Evolutionary conservation across 441 rosid genomes (phyloP), one percentile per base, ranked within the genome.

Genomic region (Flueggea neowawraea): DNA sequence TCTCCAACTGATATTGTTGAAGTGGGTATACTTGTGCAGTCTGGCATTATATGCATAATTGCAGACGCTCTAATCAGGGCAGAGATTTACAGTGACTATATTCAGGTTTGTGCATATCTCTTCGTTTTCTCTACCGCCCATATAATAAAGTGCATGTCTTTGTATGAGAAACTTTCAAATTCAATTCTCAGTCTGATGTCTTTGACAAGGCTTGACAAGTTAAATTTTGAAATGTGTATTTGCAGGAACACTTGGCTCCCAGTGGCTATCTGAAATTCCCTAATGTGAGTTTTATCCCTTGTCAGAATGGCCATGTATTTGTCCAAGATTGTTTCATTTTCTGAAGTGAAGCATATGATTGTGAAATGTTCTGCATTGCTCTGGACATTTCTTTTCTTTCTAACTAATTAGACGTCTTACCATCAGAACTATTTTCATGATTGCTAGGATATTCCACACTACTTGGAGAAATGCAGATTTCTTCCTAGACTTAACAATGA

Each of bases 401-500:
- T 22, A 2, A 22, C 2, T 22, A 22, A 22, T 22, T 22, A 22
- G 28, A 22, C n/a, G n/a, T n/a, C 28, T 22, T 22, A 22, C 28
- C 28, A 22, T 22, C 28, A 22, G 28, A 22, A 22, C 28, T 59
- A 4, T 43, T 47, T 58, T 62, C 59, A 57, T 62, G n/a, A 62
- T 63, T 33, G 62, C 52, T 67, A 90, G 98, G 82, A 78, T 54
- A 82, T 87, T 31, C 31, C 81, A 10, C 61, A 66, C 36, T 95
- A 95, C 69, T 66, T 89, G 81, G 55, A 72, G 47, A 90, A 91
- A 52, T 89, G 92, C 31, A 79, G 78, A 82, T 95, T 82, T 73
- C 91, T 94, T 64, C 96, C 96, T 5, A 84, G 74, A 81, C 88
- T 94, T 56, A 89, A 87, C 77, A 94, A 95, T 43, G 97, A 89